Evolutionary conservation across 2,329 filamentous ascomycete genomes (phyloP), one percentile per base, ranked within the genome.

Genomic region (Aspergillus ibericus): DNA sequence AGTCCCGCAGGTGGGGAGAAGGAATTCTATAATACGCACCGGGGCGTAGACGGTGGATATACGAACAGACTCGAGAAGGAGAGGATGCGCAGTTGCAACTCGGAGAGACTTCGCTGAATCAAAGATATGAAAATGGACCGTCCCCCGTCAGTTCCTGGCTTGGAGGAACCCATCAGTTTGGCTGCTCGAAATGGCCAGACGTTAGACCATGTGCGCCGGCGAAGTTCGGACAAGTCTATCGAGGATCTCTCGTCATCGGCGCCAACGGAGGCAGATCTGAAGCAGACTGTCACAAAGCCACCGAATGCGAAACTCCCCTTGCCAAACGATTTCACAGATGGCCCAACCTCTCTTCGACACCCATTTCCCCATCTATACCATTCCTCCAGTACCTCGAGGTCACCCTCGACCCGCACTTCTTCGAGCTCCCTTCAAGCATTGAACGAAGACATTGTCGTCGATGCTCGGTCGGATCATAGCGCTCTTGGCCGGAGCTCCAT

Each of bases 381-480:
- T 58, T 73, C 71, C 36, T 71, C 73, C 20, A 72, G 66, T 48
- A 65, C 71, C 35, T 76, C 76, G 8, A 65, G 69, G 47, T 67
- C 67, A 4, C 68, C 71, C 27, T 78, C 77, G 29, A 72, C 70
- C 36, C 75, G 75, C 51, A 77, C 75, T 6, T 78, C 77, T 16
- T 75, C 75, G 25, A 78, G 75, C 59, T 78, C 77, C 8, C 65
- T 78, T 18, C 75, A 76, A 53, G 72, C 74, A n/a, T 66, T 77
- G 53, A 75, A 75, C 53, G 75, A 77, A 59, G 68, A 74, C 56
- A 67, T 59, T 13, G 72, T 75, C 34, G 70, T 74, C 32, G 73
- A 75, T 66, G 69, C 66, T 53, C 72, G 72, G 51, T 71, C 72
- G 47, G 73, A 76, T 56, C 66, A 63, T 44, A 63, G 65, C 50